Evolutionary conservation across 2,329 filamentous ascomycete species (phyloP), one percentile per base, ranked within the genome.

Genomic region (Lachnellula hyalina): DNA sequence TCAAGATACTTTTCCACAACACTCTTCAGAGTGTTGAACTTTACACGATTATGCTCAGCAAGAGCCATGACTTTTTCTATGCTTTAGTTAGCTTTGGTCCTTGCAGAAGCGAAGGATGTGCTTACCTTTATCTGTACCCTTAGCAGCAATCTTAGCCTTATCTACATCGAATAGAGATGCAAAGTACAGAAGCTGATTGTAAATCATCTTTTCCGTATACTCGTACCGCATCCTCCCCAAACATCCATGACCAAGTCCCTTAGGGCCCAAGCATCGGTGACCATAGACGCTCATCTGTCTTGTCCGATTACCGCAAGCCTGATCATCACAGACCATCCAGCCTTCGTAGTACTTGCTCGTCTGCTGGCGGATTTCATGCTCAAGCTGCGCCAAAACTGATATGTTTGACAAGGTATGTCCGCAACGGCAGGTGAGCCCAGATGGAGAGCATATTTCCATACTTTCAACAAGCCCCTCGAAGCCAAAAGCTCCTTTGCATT

Each of bases 211-310:
- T 74, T 97, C 94, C 0, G 82, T 79, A 67, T 89, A 87, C 73
- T 95, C 91, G 70, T 92, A 96, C 21, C 82, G 77, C 92, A 99
- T 97, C 49, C 83, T 83, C 19, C 94, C 94, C 4, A 85, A 75
- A 70, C 94, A 99, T 53, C 90, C 92, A 53, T 85, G 82, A 0
- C 88, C 93, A 3, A 94, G 84, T 1, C 92, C 91, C 63, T 86
- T 86, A 15, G 93, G 90, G 0, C 94, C 94, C 5, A 97, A 78
- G 70, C 94, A 99, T 49, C 91, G 84, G 57, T 87, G 85, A 46
- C 94, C 94, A 70, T 96, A 96, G 40, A 99, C 94, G 65, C 85
- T 89, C 78, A 97, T 92, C 70, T 96, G 90, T 48, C 93, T 83
- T 2, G 94, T 97, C 54, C 90, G 86, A 67, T 85, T 88, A 28